Conservation (phyloP, 2,329 filamentous ascomycete genomes). For the Alternaria triticina region DNA sequence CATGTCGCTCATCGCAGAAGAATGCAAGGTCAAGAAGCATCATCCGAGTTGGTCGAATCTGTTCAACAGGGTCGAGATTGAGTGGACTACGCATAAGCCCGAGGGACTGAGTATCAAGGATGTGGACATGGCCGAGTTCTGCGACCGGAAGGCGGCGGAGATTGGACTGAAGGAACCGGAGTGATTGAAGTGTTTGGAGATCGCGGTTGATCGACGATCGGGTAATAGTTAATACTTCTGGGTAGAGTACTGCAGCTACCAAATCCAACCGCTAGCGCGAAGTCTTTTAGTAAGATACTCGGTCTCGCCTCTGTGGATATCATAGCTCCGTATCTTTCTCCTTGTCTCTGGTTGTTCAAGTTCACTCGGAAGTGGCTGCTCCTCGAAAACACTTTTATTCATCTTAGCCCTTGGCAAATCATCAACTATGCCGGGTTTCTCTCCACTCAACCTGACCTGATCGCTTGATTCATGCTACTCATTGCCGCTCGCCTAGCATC, state of each 20-base stretch:
- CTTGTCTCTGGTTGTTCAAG: background rate
- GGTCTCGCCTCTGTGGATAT: background rate
- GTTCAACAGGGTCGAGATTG: constrained; percentile 42
- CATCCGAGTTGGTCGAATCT: constrained; percentile 45
- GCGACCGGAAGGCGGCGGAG: constrained; percentile 34
- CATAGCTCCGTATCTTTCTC: background rate
- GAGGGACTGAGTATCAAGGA: constrained; percentile 45
- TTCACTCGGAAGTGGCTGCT: background rate
- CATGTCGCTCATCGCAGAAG: constrained; percentile 42
- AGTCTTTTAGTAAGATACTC: background rate
- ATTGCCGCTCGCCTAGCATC: constrained; percentile 3
- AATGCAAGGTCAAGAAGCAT: constrained; percentile 42
- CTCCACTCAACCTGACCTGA: background rate
- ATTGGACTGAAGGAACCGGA: constrained; percentile 30
- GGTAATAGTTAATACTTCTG: background rate
- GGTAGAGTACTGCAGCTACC: background rate
- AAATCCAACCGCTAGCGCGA: background rate
- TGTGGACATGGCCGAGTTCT: constrained; percentile 47
- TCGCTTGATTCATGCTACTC: background rate
- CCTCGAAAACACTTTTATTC: background rate
- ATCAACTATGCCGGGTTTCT: background rate
- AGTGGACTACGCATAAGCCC: constrained; percentile 48
- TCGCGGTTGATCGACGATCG: background rate
- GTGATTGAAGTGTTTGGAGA: background rate
- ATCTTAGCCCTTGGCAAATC: background rate